Base-by-base conservation (phyloP, 148 eudicot species). In the Euryodendron excelsum region DNA sequence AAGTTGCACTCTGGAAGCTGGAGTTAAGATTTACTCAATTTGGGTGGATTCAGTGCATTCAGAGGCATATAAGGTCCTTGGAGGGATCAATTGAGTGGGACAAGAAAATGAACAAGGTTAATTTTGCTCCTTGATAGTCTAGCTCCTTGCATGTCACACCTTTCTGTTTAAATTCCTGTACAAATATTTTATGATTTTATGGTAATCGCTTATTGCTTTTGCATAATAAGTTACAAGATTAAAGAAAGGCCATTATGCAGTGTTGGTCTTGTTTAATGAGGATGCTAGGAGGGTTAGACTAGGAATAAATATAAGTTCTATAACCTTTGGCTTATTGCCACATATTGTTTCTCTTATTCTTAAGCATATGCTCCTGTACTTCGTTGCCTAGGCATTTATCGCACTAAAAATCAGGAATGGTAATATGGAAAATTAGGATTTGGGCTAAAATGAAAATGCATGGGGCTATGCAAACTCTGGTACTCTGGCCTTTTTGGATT, bases 31-130 rank as follows among this genome's bases (percentile, higher is more conserved):
- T 77, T 96, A 96, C 60, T 87, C 99, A 17, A 82, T 93, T 77
- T 91, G 99, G 85, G 99, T 96, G 73, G 99, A 96, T 88, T 93
- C 96, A 3, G 94, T 90, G 69, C 98, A 96, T 80, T 93, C 98
- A 31, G 99, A 96, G 85, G 99, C 99, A 55, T 96, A 93, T 83
- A 96, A 93, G 82, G 98, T 96, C 71, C 99, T 96, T 74, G 94
- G 97, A 80, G 99, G 98, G 80, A 91, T 96, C 72, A 96, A 91
- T 82, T 87, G 99, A 78, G 97, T 91, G 55, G 98, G 98, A 23
- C 90, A 84, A 84, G 97, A 91, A 74, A 84, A 86, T 69, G 93
- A 86, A 48, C 88, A 83, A 84, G 94, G 97, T 89, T 52, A 62
- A 66, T 60, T 66, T 76, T 83, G 17, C 41, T 52, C 18, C 59